Conservation (phyloP, 441 rosid genomes). For the Populus hybrid region DNA sequence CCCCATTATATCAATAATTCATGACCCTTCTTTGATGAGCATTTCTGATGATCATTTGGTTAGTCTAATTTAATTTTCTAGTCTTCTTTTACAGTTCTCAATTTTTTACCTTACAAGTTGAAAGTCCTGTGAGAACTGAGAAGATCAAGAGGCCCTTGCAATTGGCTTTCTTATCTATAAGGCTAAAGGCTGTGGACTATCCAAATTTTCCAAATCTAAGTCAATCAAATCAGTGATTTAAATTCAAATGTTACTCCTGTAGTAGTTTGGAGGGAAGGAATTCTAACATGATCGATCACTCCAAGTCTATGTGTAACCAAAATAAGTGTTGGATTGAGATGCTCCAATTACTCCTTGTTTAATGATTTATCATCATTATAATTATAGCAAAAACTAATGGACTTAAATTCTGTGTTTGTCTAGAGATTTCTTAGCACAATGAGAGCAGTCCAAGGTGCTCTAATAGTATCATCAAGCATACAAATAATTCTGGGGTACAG, state of each 20-base stretch:
- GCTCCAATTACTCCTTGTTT: not conserved
- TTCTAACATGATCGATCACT: not conserved
- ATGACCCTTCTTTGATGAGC: constrained; percentile 67
- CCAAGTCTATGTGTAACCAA: too few relatives aligned
- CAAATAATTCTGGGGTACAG: constrained; percentile 96
- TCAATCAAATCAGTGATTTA: constrained; percentile 8
- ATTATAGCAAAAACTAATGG: not conserved
- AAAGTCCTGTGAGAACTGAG: not conserved
- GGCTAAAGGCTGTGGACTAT: not conserved
- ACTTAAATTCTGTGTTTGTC: not conserved
- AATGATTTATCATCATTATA: not conserved
- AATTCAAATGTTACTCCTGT: too few relatives aligned
- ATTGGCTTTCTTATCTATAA: not conserved
- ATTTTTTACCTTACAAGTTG: not conserved
- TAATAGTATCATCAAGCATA: constrained; percentile 93
- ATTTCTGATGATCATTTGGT: constrained; percentile 79
- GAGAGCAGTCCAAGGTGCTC: constrained; percentile 99
- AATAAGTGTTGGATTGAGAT: not conserved
- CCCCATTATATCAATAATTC: constrained; percentile 88
- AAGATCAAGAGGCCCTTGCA: constrained; percentile 15
- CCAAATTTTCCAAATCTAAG: constrained; percentile 13
- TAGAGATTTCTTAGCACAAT: constrained; percentile 90
- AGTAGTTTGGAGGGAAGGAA: not conserved
- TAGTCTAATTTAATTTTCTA: constrained; percentile 26
- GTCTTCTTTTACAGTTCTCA: constrained; percentile 8